Conservation (phyloP, 1,139 yeast genomes). For the Diutina sp. region DNA sequence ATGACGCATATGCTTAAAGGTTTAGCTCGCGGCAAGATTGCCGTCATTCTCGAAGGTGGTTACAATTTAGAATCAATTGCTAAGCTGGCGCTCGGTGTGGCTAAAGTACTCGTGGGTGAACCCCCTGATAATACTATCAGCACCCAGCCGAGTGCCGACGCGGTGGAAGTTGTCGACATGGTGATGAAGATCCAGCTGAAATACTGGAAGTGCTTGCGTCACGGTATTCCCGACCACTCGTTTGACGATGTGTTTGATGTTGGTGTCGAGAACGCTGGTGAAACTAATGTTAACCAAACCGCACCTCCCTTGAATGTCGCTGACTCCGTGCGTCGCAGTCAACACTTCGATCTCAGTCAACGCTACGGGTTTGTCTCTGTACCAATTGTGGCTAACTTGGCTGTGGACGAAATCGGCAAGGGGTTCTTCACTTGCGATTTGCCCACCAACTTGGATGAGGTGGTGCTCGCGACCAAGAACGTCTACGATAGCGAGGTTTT, state of each 20-base stretch:
- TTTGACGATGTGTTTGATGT: constrained; percentile 23
- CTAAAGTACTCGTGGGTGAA: constrained; percentile 86
- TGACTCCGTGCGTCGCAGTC: neutral
- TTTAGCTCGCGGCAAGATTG: constrained; percentile 76
- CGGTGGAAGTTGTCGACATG: constrained; percentile 77
- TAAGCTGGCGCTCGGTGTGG: constrained; percentile 81
- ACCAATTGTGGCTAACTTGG: constrained; percentile 38
- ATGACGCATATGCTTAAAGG: constrained; percentile 90
- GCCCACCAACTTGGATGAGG: constrained; percentile 46
- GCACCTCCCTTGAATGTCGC: neutral
- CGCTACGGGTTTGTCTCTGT: constrained; percentile 46
- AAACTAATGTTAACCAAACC: neutral
- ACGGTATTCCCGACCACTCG: constrained; percentile 37
- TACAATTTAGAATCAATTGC: constrained; percentile 88
- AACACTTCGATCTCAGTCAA: neutral
- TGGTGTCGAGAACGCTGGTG: neutral
- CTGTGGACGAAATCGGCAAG: constrained; percentile 11
- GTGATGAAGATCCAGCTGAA: constrained; percentile 72
- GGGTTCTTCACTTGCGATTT: constrained; percentile 27
- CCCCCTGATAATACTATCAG: constrained; percentile 72
- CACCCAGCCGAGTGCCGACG: constrained; percentile 57
- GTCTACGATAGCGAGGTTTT: constrained; percentile 53
- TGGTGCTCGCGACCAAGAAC: constrained; percentile 65
- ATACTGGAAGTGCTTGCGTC: constrained; percentile 78
- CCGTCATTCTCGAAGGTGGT: constrained; percentile 93